phyloP scores from a whole-genome alignment of 2,329 filamentous ascomycete species.

The Fusarium drepaniforme region DNA sequence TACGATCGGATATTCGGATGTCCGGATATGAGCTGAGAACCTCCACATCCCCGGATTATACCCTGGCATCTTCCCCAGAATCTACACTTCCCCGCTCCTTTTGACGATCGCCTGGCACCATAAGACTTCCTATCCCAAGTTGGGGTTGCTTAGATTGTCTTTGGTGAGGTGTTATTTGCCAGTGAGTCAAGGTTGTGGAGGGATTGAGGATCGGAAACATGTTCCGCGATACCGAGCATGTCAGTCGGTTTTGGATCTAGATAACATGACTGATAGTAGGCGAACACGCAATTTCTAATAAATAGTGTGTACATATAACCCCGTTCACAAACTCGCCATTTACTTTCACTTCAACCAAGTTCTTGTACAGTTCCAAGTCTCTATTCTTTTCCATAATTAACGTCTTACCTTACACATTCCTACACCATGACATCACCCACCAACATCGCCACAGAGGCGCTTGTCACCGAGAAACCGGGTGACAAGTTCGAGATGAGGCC shows the following conservation, averaged over 20 bases:
- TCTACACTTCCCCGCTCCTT: not conserved
- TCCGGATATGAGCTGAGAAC: not conserved
- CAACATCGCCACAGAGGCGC: slow-evolving; percentile 15
- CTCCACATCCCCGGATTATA: not conserved
- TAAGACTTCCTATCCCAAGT: not conserved
- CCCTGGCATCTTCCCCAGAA: not conserved
- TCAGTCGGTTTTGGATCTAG: not conserved
- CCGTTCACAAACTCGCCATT: not conserved
- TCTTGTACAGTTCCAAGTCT: not conserved
- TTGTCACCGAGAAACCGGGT: slow-evolving; percentile 14
- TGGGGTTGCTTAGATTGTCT: not conserved
- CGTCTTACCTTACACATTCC: not conserved
- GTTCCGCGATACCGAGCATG: not conserved
- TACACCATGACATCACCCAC: not conserved
- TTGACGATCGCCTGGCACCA: too few relatives aligned
- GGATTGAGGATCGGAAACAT: not conserved
- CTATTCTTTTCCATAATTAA: not conserved
- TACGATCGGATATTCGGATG: not conserved
- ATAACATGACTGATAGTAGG: not conserved
- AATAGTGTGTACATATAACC: not conserved
- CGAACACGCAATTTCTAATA: not conserved
- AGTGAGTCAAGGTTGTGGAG: not conserved
- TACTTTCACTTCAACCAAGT: not conserved
- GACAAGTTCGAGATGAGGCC: slow-evolving; percentile 13
- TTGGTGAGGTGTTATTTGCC: not conserved